phyloP scores from a whole-genome alignment of 2,329 filamentous ascomycete genomes.

The Apiospora malaysiana region DNA sequence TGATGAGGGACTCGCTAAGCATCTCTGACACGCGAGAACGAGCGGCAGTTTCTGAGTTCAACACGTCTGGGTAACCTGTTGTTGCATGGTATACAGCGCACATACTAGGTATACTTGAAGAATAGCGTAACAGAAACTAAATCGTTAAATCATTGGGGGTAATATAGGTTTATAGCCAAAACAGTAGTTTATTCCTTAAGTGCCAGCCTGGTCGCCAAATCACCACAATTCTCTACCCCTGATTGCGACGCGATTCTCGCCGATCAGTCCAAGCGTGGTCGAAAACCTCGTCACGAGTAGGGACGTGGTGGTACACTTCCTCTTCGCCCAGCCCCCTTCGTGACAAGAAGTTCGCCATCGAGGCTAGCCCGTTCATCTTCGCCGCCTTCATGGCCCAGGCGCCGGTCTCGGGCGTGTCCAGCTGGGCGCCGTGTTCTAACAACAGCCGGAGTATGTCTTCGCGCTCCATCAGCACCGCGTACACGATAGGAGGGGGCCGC shows the following conservation, averaged over 20 bases:
- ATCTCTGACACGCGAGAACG: neutral
- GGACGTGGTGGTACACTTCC: neutral
- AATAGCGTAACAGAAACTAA: too few species aligned
- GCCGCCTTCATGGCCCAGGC: neutral
- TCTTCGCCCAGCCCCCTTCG: neutral
- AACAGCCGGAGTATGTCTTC: slow-evolving; percentile 27
- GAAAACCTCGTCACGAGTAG: neutral
- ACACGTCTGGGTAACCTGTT: neutral
- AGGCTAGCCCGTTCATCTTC: neutral
- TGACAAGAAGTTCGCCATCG: neutral
- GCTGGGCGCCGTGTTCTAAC: slow-evolving; percentile 1
- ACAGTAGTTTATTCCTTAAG: too few species aligned
- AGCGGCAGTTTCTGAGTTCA: too few species aligned
- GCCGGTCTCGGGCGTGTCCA: neutral
- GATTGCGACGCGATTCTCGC: too few species aligned
- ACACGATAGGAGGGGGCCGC: slow-evolving; percentile 17
- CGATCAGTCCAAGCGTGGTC: too few species aligned
- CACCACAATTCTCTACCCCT: too few species aligned
- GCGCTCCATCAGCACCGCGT: slow-evolving; percentile 26
- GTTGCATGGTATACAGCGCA: neutral
- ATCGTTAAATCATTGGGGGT: too few species aligned
- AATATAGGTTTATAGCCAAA: too few species aligned
- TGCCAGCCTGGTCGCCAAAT: too few species aligned
- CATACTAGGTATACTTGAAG: too few species aligned
- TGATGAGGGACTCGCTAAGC: neutral